phyloP scores from a whole-genome alignment of 495 filamentous ascomycete species.

The Xanthoparmelia taractica region DNA sequence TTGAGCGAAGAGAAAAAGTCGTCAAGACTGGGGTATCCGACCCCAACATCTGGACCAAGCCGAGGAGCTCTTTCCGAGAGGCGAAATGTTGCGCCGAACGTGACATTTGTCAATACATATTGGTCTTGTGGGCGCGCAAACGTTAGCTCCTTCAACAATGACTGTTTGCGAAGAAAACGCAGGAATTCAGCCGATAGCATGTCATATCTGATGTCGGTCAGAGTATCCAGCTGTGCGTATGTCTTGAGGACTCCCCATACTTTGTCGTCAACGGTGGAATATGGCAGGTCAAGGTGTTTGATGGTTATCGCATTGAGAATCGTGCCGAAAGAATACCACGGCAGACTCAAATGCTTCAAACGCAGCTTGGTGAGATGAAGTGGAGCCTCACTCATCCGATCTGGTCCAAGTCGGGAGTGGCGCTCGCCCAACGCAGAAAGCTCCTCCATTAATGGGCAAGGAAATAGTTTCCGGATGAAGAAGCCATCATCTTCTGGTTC shows the following conservation, averaged over 20 bases:
- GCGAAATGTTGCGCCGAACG: not conserved
- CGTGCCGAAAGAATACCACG: not conserved
- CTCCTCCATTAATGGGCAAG: not conserved
- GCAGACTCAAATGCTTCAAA: constrained; percentile 3
- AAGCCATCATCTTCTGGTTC: not conserved
- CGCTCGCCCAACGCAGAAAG: not conserved
- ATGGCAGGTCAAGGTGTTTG: not conserved
- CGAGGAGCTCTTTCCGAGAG: not conserved
- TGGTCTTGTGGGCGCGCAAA: constrained; percentile 3
- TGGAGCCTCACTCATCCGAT: not conserved
- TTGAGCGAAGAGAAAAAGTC: not conserved
- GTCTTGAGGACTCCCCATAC: not conserved
- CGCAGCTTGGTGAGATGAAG: constrained; percentile 8
- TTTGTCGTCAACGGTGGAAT: not conserved
- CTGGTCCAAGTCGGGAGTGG: not conserved
- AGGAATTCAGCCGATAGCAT: not conserved
- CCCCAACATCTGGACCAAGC: not conserved
- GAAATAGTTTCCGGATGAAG: constrained; percentile 7
- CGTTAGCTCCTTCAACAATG: constrained; percentile 1
- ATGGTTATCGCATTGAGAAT: not conserved
- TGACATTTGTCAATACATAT: not conserved
- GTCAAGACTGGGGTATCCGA: not conserved
- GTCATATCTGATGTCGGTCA: constrained; percentile 2
- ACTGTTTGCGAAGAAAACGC: not conserved
- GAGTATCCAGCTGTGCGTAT: not conserved